Evolutionary conservation across 2,329 filamentous ascomycete species (phyloP), one percentile per base, ranked within the genome.

Genomic region (Sporothrix brunneoviolacea): DNA sequence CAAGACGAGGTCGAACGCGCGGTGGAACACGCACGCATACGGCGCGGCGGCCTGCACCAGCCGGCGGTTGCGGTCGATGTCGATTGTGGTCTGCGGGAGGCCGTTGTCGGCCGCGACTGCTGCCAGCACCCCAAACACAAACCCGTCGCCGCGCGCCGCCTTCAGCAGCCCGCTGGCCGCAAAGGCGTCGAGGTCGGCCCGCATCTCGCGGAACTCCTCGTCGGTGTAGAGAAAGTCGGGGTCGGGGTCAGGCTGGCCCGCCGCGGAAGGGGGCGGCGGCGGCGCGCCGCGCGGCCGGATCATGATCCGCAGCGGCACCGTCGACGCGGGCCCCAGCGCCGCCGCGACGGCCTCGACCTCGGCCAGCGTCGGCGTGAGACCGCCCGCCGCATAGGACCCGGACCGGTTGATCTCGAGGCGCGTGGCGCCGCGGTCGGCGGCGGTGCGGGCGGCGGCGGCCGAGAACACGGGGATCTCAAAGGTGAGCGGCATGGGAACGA

Each of bases 401-500:
- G 63, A 58, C 3, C 69, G 70, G 59, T 80, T 81, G 58, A 82
- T 68, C 59, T 82, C 77, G 43, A 81, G 64, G 37, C 77, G 73
- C 4, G 66, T 62, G 44, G 71, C 75, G 28, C 74, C 75, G n/a
- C 67, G 61, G 21, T 54, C 46, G 37, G 70, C 63, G 8, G 75
- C 73, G 9, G 57, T 53, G 32, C 64, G 56, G 30, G 71, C 74
- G 5, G 67, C 65, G 12, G 55, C 53, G 21, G 68, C 60, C 36
- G 73, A 73, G 62, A 81, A 82, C 57, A 77, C 70, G 50, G 78
- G 76, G 38, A 80, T 67, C 58, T 82, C 78, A 16, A 80, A 50
- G 8, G 35, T 18, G 2, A 18, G 13, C 13, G 37, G 10, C 49
- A 54, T 54, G 4, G 35, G n/a, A 39, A 37, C n/a, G 35, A 7